Evolutionary conservation across 345 rosid species (phyloP).

Genomic region (Gossypium herbaceum): DNA sequence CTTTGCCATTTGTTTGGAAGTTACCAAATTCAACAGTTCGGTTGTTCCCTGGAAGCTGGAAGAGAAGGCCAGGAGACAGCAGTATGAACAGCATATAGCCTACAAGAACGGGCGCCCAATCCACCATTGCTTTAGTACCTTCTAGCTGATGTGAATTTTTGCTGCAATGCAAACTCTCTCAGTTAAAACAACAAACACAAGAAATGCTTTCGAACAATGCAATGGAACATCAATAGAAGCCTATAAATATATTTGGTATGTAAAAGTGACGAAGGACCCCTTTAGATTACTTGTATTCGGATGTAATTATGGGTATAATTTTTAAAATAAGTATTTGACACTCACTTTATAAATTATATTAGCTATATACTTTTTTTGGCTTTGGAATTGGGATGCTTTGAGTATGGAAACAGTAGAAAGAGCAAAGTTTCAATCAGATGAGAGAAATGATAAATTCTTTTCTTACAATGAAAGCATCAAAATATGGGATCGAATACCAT

Average conservation of each 20-base stretch:
- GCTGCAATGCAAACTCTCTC: background rate
- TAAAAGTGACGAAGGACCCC: no score
- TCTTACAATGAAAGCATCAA: no score
- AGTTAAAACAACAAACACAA: background rate
- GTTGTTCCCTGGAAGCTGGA: conserved; percentile 46
- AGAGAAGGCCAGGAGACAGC: conserved; percentile 47
- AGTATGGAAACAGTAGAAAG: no score
- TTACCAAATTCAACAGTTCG: conserved; percentile 37
- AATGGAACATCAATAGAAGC: background rate
- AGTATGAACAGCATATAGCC: conserved; percentile 42
- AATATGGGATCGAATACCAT: background rate
- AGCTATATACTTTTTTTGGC: no score
- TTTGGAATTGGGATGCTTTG: no score
- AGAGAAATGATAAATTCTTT: no score
- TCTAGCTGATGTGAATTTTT: background rate
- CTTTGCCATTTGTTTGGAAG: conserved; percentile 44
- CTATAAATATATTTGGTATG: background rate
- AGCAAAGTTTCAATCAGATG: background rate
- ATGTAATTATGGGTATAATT: no score
- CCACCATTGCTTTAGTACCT: conserved; percentile 19
- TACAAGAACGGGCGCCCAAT: conserved; percentile 52
- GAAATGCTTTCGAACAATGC: background rate
- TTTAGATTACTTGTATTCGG: no score
- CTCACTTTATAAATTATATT: no score
- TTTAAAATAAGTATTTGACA: no score